phyloP scores from a whole-genome alignment of 441 rosid genomes.

The Metrosideros polymorpha region DNA sequence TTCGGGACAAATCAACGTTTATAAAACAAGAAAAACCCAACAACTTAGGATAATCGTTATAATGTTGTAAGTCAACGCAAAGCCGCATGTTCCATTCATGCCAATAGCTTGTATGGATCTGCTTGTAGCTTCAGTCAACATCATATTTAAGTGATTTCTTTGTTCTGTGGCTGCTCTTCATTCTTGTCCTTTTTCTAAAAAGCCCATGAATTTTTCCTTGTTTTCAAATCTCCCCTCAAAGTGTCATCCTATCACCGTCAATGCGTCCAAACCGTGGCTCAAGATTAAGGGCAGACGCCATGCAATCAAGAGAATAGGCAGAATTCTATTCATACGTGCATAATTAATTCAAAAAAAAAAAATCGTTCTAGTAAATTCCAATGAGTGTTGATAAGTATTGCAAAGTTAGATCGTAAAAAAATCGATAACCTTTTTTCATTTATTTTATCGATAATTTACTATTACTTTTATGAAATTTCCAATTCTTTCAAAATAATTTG shows the following conservation, averaged over 20 bases:
- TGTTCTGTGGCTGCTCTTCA: slow-evolving; percentile 19
- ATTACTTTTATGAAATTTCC: background rate
- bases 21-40: background rate
- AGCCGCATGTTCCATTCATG: background rate
- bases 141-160: background rate
- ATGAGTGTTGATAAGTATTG: background rate
- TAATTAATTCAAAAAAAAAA: background rate
- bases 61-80: background rate
- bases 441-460: background rate
- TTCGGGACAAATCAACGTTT: background rate
- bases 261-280: background rate
- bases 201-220: background rate
- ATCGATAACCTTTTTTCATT: background rate
- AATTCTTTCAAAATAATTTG: background rate
- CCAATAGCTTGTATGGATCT: no score
- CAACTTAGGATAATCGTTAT: background rate
- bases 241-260: background rate
- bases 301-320: background rate
- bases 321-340: background rate
- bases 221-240: background rate
- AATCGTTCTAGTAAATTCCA: background rate
- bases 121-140: background rate
- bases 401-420: background rate
- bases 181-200: slow-evolving; percentile 5
- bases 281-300: background rate